phyloP scores from a whole-genome alignment of 306 rosid genomes.

The Quercus parvula region DNA sequence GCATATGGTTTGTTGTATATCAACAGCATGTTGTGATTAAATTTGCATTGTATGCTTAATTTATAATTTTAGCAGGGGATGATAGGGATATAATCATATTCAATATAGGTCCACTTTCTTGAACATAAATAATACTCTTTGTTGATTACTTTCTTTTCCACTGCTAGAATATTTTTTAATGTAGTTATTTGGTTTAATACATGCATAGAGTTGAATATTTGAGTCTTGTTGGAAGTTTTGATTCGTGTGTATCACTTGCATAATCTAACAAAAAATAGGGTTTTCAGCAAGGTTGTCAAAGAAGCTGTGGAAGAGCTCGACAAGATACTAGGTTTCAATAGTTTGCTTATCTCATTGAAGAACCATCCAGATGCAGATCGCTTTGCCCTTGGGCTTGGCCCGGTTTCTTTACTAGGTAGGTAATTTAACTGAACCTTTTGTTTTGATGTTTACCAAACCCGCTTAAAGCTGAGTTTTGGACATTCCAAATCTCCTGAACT shows the following conservation, averaged over 20 bases:
- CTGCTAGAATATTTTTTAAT: neutral
- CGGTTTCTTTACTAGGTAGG: constrained; percentile 75
- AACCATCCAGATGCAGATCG: constrained; percentile 58
- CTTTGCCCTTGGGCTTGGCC: constrained; percentile 89
- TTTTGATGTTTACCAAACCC: neutral
- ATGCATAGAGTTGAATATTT: neutral
- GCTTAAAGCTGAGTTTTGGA: constrained; percentile 1
- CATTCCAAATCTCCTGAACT: neutral
- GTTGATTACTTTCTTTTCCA: neutral
- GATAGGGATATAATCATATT: constrained; percentile 2
- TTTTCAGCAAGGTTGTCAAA: too few species aligned
- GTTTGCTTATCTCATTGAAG: too few species aligned
- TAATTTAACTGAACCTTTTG: constrained; percentile 4
- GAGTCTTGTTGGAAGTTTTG: constrained; percentile 3
- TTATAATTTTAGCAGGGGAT: neutral
- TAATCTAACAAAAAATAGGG: too few species aligned
- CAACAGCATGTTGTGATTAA: neutral
- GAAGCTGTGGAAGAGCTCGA: too few species aligned
- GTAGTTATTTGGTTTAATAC: neutral
- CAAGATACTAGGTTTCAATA: too few species aligned
- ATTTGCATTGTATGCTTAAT: neutral
- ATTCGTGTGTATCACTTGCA: too few species aligned
- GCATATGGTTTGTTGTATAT: neutral
- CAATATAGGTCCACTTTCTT: neutral
- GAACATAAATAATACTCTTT: neutral